Base-by-base conservation (phyloP, 2,329 filamentous ascomycete species). In the Penicillium frequentans region DNA sequence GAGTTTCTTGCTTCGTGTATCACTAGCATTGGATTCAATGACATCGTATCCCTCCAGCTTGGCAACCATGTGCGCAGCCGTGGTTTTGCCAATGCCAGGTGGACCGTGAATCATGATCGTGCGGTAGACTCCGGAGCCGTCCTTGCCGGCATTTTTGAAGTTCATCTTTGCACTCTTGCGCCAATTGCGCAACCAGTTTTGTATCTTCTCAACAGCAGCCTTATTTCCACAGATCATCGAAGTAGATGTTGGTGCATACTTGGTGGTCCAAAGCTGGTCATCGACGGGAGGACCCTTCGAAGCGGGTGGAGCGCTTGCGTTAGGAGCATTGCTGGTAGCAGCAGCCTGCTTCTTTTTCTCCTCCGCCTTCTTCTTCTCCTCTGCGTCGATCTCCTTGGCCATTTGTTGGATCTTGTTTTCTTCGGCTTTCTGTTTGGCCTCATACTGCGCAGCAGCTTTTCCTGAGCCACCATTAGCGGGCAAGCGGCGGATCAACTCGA, bases 181-280 rank as follows among this genome's bases (percentile, higher is more conserved):
- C 86, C 93, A 99, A 62, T 87, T 87, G 56, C 86, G 86, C 52
- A 99, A 81, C 95, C 95, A 99, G 27, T 78, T 82, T 69, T 96
- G 91, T 11, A 99, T 88, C 71, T 89, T 96, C 70, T 98, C 93
- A 1, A 99, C 93, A 29, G 88, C 85, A 1, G 79, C 82, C 74
- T 98, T 98, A 77, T 99, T 99, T 62, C 95, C 95, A 72, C 93
- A 98, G 48, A 99, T 96, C 71, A 97, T 93, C 56, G 78, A 89
- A 44, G 96, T 81, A 54, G 89, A 84, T 1, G 89, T 90, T 2
- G 95, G 95, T 0, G 95, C 95, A 75, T 99, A 98, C 68, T 97
- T 98, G 45, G 89, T 90, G 1, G 95, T 99, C 89, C 95, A 96
- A 2, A 99, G 81, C 64, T 90, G 87, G 57, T 85, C 83, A 52